Base-by-base conservation (phyloP, 371 early-diverging fungal genomes). In the Apophysomyces variabilis region DNA sequence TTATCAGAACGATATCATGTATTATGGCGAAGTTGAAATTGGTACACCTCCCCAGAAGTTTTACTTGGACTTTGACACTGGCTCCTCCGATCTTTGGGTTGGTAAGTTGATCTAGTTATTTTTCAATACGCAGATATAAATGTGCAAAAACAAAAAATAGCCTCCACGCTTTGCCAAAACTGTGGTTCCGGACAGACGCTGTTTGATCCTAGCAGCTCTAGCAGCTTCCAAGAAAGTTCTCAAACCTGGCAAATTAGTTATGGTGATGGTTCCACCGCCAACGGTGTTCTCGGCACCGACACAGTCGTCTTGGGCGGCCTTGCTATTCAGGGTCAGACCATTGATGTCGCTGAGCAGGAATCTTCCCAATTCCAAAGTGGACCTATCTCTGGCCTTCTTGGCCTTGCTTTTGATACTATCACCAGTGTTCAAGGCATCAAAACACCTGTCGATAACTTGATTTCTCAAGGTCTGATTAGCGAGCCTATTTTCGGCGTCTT, bases 21-120 rank as follows among this genome's bases (percentile, higher is more conserved):
- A 89, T 74, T 87, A 85, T 58, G 89, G 88, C 39, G 69, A 66
- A 11, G 72, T 89, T 44, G 44, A 71, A 9, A 67, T 92, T n/a
- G 92, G 92, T 11, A 87, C 90, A 1, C 92, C 92, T 12, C 77
- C 83, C 1, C 89, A 92, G 63, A 66, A 54, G 16, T 75, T 92
- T 64, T 74, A 82, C 60, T 79, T 93, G 36, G 79, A 89, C 58
- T 87, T 92, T 62, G 92, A 92, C 67, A 92, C 92, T 2, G 90
- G 91, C 0, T 91, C 91, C 0, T 75, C 85, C 38, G 82, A 90
- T 58, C 75, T 89, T 58, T 91, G 91, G 91, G 62, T 72, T 60
- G 72, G 73, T 72, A 68, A 37, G 60, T 35, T 45, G 13, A 38
- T 35, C 4, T 43, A 43, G 9, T 9, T 12, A 3, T 12, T 12